phyloP scores from a whole-genome alignment of 2,329 filamentous ascomycete species.

The Apiospora malaysiana region DNA sequence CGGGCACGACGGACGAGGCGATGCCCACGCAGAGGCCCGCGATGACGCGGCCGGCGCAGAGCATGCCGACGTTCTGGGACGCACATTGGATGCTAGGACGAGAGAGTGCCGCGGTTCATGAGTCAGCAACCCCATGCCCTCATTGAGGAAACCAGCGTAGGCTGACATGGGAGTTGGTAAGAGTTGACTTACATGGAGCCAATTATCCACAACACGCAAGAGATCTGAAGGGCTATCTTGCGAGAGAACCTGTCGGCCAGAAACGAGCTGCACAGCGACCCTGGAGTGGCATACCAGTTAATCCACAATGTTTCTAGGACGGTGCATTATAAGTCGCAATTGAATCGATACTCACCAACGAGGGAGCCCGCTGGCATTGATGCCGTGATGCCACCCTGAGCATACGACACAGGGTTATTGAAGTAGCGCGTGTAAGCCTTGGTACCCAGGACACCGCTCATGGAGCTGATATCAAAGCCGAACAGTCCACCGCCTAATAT shows the following conservation, averaged over 20 bases:
- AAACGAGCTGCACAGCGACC: slow-evolving; percentile 56
- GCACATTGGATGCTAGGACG: slow-evolving; percentile 60
- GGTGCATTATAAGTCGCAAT: not conserved
- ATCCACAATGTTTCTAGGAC: slow-evolving; percentile 24
- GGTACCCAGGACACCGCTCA: slow-evolving; percentile 72
- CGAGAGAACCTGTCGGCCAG: slow-evolving; percentile 57
- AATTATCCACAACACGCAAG: slow-evolving; percentile 57
- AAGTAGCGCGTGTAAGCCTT: slow-evolving; percentile 76
- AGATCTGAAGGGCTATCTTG: slow-evolving; percentile 54
- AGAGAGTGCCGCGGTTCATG: not conserved
- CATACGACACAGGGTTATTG: slow-evolving; percentile 60
- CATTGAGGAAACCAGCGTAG: not conserved
- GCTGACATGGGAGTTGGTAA: not conserved
- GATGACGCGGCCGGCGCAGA: slow-evolving; percentile 73
- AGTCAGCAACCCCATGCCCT: not conserved
- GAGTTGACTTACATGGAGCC: slow-evolving; percentile 44
- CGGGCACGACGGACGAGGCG: slow-evolving; percentile 72
- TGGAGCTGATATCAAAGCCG: slow-evolving; percentile 80
- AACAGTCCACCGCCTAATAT: slow-evolving; percentile 70
- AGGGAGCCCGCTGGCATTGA: slow-evolving; percentile 77
- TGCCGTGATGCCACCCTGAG: slow-evolving; percentile 74
- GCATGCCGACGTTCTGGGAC: slow-evolving; percentile 71
- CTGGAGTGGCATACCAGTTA: slow-evolving; percentile 30
- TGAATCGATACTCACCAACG: slow-evolving; percentile 48
- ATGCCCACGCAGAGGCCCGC: slow-evolving; percentile 78